Base-by-base conservation (phyloP, 495 filamentous ascomycete species). In the Lichina pygmaea region DNA sequence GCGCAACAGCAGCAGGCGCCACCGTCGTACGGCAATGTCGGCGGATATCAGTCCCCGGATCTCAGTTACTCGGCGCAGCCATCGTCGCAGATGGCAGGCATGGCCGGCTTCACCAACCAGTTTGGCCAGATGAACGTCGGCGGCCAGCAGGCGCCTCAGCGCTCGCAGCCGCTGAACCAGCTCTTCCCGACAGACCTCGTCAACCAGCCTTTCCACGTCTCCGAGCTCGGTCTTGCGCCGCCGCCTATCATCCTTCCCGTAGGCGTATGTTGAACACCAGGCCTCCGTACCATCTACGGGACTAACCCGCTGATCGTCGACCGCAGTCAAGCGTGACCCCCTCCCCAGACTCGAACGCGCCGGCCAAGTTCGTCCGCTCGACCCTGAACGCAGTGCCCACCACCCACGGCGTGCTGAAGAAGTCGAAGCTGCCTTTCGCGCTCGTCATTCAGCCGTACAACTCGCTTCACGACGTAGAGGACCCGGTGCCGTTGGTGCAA, bases 361-460 rank as follows among this genome's bases (percentile, higher is more conserved):
- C 79, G 32, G 71, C 89, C 13, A 92, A 93, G 67, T 95, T 92
- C 55, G 78, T 95, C 55, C 81, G 89, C 38, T 94, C 89, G 0
- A 95, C 89, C 7, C 59, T 95, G 41, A 94, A 95, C 57, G 81
- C 81, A 39, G 77, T 92, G 13, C 91, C 89, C 1, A 93, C 85
- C 7, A 92, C 80, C 32, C 71, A 91, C 54, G 81, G 78, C 3
- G 67, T 95, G 41, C 71, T 95, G 44, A 97, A 95, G 66, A 94
- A 94, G 62, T 92, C 84, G 33, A 84, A 82, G 56, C 69, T 97
- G 41, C 89, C 89, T 0, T 93, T 94, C 53, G 86, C 91, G 42
- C 75, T 97, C 13, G 74, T 95, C 48, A 93, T 97, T 42, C 86
- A 95, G 60, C 89, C 89, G 6, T 97, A 93, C 53, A 81, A 72